A percentile compares a stretch with the other conserved stretches of the same genome.
Conservation (phyloP, 345 rosid species). For the Bruguiera parviflora region DNA sequence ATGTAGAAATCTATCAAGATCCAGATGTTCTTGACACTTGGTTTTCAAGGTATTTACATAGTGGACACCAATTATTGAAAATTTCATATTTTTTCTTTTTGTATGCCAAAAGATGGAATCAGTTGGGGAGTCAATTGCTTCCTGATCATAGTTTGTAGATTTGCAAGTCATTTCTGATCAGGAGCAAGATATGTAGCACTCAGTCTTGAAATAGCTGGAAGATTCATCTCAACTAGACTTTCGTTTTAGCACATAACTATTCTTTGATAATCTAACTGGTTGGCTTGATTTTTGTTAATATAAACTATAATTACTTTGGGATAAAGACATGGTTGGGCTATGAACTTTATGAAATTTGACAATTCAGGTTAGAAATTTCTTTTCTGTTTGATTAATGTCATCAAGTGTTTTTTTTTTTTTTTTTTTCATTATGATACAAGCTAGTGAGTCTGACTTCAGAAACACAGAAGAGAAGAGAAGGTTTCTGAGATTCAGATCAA, state of each 20-base stretch:
- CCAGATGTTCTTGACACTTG: conserved; percentile 98
- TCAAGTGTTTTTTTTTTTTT: too few relatives aligned
- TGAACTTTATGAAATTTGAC: too few relatives aligned
- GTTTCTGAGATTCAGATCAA: too few relatives aligned
- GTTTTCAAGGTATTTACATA: conserved; percentile 81
- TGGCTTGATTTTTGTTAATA: not conserved
- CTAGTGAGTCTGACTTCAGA: too few relatives aligned
- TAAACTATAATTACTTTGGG: too few relatives aligned
- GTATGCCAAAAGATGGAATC: not conserved
- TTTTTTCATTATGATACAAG: too few relatives aligned
- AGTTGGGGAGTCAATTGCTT: not conserved
- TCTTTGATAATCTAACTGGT: not conserved
- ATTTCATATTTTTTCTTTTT: not conserved
- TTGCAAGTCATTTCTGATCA: not conserved
- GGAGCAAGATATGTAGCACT: not conserved
- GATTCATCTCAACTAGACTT: not conserved
- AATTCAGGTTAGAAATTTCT: too few relatives aligned
- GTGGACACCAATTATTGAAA: not conserved
- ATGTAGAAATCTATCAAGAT: conserved; percentile 88
- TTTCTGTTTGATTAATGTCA: too few relatives aligned
- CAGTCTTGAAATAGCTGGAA: not conserved
- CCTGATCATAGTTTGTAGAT: not conserved
- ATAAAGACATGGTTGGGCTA: too few relatives aligned
- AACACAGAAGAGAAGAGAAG: too few relatives aligned
- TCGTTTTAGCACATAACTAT: not conserved